Evolutionary conservation across 305 asterid species (phyloP).

Genomic region (Ilex paraguariensis): DNA sequence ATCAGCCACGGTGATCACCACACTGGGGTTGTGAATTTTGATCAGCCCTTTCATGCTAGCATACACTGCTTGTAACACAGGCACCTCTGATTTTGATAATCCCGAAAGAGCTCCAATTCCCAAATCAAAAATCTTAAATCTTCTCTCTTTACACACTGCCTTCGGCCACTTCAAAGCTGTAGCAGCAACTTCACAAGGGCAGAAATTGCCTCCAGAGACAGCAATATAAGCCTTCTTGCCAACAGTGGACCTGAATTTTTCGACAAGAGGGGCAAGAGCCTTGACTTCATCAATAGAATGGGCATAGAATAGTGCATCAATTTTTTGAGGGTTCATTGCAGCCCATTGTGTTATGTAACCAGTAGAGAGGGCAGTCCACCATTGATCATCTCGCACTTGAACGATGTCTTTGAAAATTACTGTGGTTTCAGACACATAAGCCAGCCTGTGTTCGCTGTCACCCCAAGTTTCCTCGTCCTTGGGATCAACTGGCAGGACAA

Average conservation of each 20-base stretch:
- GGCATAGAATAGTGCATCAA: constrained; percentile 84
- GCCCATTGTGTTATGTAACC: constrained; percentile 97
- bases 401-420: constrained; percentile 83
- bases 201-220: constrained; percentile 72
- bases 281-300: constrained; percentile 67
- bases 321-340: constrained; percentile 77
- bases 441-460: constrained; percentile 85
- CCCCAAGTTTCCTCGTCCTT: constrained; percentile 96
- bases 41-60: constrained; percentile 89
- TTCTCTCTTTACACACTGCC: constrained; percentile 59
- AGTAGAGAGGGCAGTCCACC: constrained; percentile 93
- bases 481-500: constrained; percentile 77
- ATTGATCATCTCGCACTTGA: constrained; percentile 86
- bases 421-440: constrained; percentile 89
- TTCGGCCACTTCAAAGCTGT: constrained; percentile 67
- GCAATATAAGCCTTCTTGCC: constrained; percentile 85
- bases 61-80: constrained; percentile 66
- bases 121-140: constrained; percentile 88
- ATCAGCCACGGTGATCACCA: constrained; percentile 57
- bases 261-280: constrained; percentile 67
- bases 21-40: constrained; percentile 79
- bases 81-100: constrained; percentile 65
- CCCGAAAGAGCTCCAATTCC: constrained; percentile 67
- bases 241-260: constrained; percentile 56
- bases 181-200: constrained; percentile 82